A percentile compares a stretch with the other conserved stretches of the same genome.
Conservation (phyloP, 208 protist genomes). For the Phytomonas sp. region DNA sequence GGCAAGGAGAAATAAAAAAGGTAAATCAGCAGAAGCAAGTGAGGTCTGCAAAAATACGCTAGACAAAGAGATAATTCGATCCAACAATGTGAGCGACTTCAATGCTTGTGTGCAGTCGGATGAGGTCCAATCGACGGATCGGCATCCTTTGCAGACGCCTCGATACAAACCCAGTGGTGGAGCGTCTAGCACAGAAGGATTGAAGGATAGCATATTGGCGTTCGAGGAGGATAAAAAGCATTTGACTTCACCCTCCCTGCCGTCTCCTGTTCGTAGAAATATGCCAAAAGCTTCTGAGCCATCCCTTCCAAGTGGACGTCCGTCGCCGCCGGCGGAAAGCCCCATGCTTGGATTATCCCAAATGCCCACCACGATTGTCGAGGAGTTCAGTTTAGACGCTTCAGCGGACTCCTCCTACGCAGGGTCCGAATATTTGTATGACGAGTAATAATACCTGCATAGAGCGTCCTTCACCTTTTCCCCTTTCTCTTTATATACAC, state of each 20-base stretch:
- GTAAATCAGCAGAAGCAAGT: not conserved
- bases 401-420: conserved; percentile 27
- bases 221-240: conserved; percentile 9
- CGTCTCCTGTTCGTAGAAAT: not conserved
- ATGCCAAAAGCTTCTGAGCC: not conserved
- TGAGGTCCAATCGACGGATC: not conserved
- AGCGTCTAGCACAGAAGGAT: not conserved
- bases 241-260: not conserved
- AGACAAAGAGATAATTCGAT: not conserved
- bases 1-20: not conserved
- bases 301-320: not conserved
- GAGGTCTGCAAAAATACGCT: not conserved
- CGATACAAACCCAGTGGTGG: not conserved
- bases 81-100: not conserved
- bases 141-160: not conserved
- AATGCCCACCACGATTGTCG: conserved; percentile 40
- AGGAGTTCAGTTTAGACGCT: conserved; percentile 60
- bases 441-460: conserved; percentile 9
- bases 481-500: not conserved
- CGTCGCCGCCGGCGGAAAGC: conserved; percentile 16
- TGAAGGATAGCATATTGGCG: not conserved
- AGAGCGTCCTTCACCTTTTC: not conserved
- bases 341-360: conserved; percentile 48
- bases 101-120: not conserved
- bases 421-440: conserved; percentile 41